These are phyloP conservation scores for Phanerochaete carnosa DNA, from an alignment of 768 basidiomycete species.

Conservation along the genomic window DNA sequence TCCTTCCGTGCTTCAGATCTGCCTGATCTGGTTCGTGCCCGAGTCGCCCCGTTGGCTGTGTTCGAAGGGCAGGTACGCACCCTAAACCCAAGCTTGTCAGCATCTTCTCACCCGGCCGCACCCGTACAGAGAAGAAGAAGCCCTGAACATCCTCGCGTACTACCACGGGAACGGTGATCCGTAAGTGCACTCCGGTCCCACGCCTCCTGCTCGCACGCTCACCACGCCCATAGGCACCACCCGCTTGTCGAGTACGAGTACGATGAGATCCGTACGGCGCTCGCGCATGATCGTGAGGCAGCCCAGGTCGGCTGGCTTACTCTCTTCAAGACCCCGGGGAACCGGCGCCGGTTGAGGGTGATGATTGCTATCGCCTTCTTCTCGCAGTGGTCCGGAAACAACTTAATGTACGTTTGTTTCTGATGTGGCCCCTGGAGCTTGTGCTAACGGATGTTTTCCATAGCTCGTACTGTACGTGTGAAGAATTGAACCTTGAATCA, in stretches of 20 bases:
- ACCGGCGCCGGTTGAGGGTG: conserved; percentile 51
- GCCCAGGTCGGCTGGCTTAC: conserved; percentile 40
- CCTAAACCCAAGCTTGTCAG: not conserved
- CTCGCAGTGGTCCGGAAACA: conserved; percentile 68
- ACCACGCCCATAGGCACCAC: conserved; percentile 30
- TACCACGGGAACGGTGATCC: conserved; percentile 38
- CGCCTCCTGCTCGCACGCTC: not conserved
- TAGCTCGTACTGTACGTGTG: conserved; percentile 26
- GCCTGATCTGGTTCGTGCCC: conserved; percentile 41
- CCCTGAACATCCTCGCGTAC: conserved; percentile 34
- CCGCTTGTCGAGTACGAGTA: conserved; percentile 60
- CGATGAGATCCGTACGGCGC: conserved; percentile 60
- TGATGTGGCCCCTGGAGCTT: not conserved
- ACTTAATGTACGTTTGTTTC: conserved; percentile 33
- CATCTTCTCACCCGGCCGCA: not conserved
- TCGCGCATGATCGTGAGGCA: conserved; percentile 39
- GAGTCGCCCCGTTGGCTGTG: conserved; percentile 37
- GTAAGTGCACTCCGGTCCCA: conserved; percentile 2
- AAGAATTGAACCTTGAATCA: not conserved
- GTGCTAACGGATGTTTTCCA: not conserved
- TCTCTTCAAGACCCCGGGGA: conserved; percentile 52
- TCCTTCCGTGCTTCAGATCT: conserved; percentile 28
- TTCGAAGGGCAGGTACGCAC: conserved; percentile 30
- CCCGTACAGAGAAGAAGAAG: conserved; percentile 27
- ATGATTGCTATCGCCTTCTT: conserved; percentile 58